Base-by-base conservation (phyloP, 1,284 basidiomycete species). In the Cutaneotrichosporon cavernicola region DNA sequence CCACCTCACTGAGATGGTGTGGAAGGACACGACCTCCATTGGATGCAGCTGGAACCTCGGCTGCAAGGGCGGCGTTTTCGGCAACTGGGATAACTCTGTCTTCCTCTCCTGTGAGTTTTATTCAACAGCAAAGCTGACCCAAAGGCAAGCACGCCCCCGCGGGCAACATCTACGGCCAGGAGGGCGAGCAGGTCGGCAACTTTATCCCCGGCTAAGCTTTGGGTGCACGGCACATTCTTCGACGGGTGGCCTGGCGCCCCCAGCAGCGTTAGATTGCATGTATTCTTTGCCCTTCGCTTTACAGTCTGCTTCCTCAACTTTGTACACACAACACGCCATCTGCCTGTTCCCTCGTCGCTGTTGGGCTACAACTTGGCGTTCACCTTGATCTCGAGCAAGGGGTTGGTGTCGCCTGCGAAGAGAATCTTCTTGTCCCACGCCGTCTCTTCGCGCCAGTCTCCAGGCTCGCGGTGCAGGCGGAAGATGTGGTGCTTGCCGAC, bases 1-100 rank as follows among this genome's bases (percentile, higher is more conserved):
- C 13, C 77, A 79, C 63, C 78, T 76, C 67, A 79, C 76, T n/a
- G 61, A 69, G 62, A 72, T 78, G 64, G 76, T 80, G 38, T 80
- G 78, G 78, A 76, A 78, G 65, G 66, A 31, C 14, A 73, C 70
- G 21, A 72, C 69, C 31, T 22, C 73, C 53, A 49, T 80, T 31
- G 78, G 78, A 16, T 79, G 78, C 58, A 75, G 30, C 56, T 68
- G 63, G 63, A 53, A 38, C 34, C 11, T 51, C 4, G 47, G 21
- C 46, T 64, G 62, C 58, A 5, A 16, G 18, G 43, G 18, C 43
- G 18, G 26, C 30, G 4, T 2, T 7, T 11, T 6, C 26, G 18
- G 14, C 30, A 7, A 5, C 51, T 18, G 11, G 22, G 32, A 34
- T 16, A 10, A n/a, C 32, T 30, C 5, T 21, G 5, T 18, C 51